phyloP scores from a whole-genome alignment of 306 rosid species.

The Aeschynomene evenia region DNA sequence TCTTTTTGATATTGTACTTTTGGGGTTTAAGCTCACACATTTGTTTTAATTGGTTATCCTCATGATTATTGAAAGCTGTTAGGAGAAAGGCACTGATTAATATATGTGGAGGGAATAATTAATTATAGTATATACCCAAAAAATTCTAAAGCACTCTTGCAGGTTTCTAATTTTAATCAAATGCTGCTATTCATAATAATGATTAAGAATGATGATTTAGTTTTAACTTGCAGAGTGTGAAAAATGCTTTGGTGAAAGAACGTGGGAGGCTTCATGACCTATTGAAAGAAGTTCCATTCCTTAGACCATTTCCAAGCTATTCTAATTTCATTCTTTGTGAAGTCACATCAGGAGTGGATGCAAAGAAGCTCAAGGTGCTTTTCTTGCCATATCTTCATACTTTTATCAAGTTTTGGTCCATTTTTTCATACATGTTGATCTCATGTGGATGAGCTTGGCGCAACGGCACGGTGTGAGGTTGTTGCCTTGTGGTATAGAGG shows the following conservation, averaged over 20 bases:
- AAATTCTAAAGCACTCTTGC: background rate
- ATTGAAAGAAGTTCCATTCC: conserved; percentile 71
- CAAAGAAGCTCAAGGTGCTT: conserved; percentile 86
- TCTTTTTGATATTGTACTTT: background rate
- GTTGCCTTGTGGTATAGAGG: too few relatives aligned
- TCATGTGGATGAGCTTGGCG: background rate
- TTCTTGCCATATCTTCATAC: conserved; percentile 7
- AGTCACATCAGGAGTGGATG: conserved; percentile 78
- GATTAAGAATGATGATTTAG: conserved; percentile 32
- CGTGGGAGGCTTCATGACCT: conserved; percentile 70
- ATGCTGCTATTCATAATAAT: background rate
- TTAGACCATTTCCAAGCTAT: conserved; percentile 80
- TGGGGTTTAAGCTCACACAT: background rate
- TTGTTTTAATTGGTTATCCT: conserved; percentile 2
- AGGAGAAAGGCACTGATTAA: background rate
- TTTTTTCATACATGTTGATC: background rate
- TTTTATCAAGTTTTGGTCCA: background rate
- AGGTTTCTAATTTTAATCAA: background rate
- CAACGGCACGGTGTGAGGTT: background rate
- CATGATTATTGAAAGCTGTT: background rate
- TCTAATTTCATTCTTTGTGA: conserved; percentile 94
- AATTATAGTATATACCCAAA: background rate
- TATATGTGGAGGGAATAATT: background rate
- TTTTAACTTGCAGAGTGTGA: conserved; percentile 62
- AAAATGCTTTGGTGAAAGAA: conserved; percentile 77